These are phyloP conservation scores for Saccharomycopsis hybrid DNA, from an alignment of 1,139 yeast genomes.

Conservation along the genomic window DNA sequence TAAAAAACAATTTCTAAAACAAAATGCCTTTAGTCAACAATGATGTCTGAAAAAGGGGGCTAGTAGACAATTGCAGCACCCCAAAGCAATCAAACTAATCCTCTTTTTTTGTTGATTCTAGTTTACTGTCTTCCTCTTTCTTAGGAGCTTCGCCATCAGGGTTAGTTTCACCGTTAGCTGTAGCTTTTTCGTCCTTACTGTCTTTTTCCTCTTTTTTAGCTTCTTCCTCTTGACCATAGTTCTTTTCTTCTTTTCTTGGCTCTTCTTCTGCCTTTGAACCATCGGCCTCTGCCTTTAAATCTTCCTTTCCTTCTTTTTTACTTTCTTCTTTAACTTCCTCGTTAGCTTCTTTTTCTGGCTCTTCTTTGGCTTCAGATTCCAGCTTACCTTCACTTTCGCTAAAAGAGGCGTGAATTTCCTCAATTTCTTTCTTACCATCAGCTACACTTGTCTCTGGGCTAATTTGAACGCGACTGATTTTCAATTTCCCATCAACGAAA, in stretches of 20 bases:
- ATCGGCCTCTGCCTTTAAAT: slow-evolving; percentile 7
- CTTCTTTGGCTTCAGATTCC: slow-evolving; percentile 20
- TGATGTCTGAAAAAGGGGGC: too few relatives aligned
- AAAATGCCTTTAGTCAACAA: too few relatives aligned
- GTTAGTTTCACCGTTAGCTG: not conserved
- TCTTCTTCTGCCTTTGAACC: slow-evolving; percentile 17
- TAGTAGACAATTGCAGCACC: too few relatives aligned
- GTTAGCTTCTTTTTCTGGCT: slow-evolving; percentile 18
- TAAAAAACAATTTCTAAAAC: too few relatives aligned
- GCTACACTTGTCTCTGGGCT: slow-evolving; percentile 74
- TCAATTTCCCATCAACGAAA: slow-evolving; percentile 69
- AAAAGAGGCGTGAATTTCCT: slow-evolving; percentile 28
- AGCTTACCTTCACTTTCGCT: slow-evolving; percentile 17
- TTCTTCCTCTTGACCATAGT: slow-evolving; percentile 19
- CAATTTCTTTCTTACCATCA: slow-evolving; percentile 53
- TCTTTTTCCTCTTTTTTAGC: slow-evolving; percentile 20
- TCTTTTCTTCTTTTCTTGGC: slow-evolving; percentile 19
- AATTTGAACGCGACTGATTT: slow-evolving; percentile 55
- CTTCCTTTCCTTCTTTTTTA: slow-evolving; percentile 17
- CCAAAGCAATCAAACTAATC: not conserved
- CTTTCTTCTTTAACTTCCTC: slow-evolving; percentile 18
- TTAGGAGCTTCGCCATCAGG: slow-evolving; percentile 16
- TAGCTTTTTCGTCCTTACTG: slow-evolving; percentile 13
- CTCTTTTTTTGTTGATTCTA: not conserved
- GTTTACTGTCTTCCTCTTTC: not conserved